These are phyloP conservation scores for Fomitopsis betulina DNA, from an alignment of 1,284 basidiomycete genomes.

Conservation along the genomic window DNA sequence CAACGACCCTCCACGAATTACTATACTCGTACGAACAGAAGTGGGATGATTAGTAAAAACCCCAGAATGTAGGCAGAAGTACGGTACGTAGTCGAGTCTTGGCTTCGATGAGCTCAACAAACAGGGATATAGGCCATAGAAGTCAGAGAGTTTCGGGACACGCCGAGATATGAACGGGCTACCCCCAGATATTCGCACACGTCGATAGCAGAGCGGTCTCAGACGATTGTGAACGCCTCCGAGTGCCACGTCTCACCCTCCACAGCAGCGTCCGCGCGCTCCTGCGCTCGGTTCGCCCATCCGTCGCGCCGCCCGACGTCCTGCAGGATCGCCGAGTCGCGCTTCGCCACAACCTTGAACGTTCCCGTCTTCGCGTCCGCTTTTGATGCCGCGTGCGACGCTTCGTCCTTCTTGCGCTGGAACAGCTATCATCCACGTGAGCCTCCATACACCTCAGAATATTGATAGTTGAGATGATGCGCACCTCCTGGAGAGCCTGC, in stretches of 20 bases:
- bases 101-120: not conserved
- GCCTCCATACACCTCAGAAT: not conserved
- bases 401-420: slow-evolving; percentile 53
- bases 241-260: slow-evolving; percentile 61
- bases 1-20: too few species aligned
- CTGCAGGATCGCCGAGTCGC: slow-evolving; percentile 55
- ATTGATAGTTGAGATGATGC: slow-evolving; percentile 5
- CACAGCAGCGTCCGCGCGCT: slow-evolving; percentile 47
- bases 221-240: slow-evolving; percentile 42
- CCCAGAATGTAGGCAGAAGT: not conserved
- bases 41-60: not conserved
- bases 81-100: not conserved
- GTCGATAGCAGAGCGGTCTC: not conserved
- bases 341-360: slow-evolving; percentile 71
- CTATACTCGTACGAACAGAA: too few species aligned
- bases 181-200: not conserved
- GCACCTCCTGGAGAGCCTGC: slow-evolving; percentile 67
- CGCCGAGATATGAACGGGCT: not conserved
- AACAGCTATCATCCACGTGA: slow-evolving; percentile 38
- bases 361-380: slow-evolving; percentile 49
- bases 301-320: slow-evolving; percentile 63
- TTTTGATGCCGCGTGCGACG: slow-evolving; percentile 32
- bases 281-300: slow-evolving; percentile 63
- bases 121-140: not conserved
- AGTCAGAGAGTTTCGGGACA: not conserved